Base-by-base conservation (phyloP, 2,329 filamentous ascomycete species). In the Cercospora janseana region DNA sequence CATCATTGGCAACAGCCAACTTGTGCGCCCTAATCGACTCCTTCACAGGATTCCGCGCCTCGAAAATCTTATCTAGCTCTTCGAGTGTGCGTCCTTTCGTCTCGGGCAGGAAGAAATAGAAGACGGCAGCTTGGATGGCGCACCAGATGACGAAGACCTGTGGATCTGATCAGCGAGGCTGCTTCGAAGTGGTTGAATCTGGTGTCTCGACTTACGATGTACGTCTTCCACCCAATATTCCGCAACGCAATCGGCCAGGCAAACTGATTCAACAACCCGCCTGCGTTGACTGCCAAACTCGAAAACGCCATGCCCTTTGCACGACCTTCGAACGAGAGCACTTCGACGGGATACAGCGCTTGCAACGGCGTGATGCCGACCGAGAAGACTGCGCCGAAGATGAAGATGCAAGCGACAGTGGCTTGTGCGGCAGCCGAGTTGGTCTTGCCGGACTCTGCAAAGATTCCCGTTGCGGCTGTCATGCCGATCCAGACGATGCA, bases 251-350 rank as follows among this genome's bases (percentile, higher is more conserved):
- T 58, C 1, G 63, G 63, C 60, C 58, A 63, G 0, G 61, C 63
- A 34, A 65, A 70, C 27, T 63, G 63, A 56, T 67, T 68, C 34
- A 70, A 64, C 48, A 76, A 70, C 38, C 76, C 70, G 26, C 72
- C 71, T 18, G 69, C 60, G 55, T 71, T 69, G 52, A 74, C 69
- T 16, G 70, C 66, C 37, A 74, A 62, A 48, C 70, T 71, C 58
- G 70, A 69, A 31, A 78, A 64, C 2, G 72, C 67, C 65, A 73
- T 68, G 31, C 71, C 69, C 61, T 59, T 70, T 29, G 77, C 70
- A 46, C 70, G 67, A 56, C 78, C 76, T 46, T 70, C 66, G 60
- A 70, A 74, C 6, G 70, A 70, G n/a, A 74, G 60, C 27, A 77
- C 73, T 60, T 77, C 75, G 51, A 72, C 69, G 5, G 69, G 69